phyloP scores from a whole-genome alignment of 441 rosid genomes.

The Pelargonium hybrid region DNA sequence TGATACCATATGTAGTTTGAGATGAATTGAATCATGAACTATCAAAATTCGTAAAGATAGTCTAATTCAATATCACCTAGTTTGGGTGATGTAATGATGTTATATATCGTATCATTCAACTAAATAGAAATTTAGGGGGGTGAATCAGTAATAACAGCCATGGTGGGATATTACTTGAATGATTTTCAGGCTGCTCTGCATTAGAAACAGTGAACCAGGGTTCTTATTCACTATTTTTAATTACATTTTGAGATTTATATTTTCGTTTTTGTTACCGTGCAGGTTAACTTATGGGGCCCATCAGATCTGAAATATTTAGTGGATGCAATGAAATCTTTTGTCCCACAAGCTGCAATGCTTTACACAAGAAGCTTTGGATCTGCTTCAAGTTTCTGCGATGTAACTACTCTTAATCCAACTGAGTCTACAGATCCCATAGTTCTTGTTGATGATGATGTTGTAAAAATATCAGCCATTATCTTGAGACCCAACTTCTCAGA shows the following conservation, averaged over 20 bases:
- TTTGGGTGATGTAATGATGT: not conserved
- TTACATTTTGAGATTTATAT: slow-evolving; percentile 3
- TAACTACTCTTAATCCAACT: slow-evolving; percentile 20
- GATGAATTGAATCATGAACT: no score
- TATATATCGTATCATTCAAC: not conserved
- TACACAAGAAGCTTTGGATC: slow-evolving; percentile 73
- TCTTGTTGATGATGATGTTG: slow-evolving; percentile 67
- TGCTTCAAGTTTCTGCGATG: slow-evolving; percentile 28
- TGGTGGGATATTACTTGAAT: no score
- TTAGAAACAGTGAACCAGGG: not conserved
- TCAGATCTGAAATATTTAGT: slow-evolving; percentile 82
- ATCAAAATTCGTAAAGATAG: no score
- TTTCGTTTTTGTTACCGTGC: slow-evolving; percentile 17
- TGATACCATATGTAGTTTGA: no score
- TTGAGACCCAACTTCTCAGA: slow-evolving; percentile 31
- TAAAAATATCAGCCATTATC: slow-evolving; percentile 76
- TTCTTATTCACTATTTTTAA: not conserved
- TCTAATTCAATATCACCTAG: no score
- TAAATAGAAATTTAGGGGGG: not conserved
- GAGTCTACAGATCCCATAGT: slow-evolving; percentile 39
- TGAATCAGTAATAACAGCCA: not conserved
- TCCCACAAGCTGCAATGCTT: slow-evolving; percentile 95
- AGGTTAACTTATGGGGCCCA: slow-evolving; percentile 96
- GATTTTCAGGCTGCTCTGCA: no score
- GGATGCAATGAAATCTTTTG: slow-evolving; percentile 84